phyloP scores from a whole-genome alignment of 805 yeast species.

The Teunomyces atbi region DNA sequence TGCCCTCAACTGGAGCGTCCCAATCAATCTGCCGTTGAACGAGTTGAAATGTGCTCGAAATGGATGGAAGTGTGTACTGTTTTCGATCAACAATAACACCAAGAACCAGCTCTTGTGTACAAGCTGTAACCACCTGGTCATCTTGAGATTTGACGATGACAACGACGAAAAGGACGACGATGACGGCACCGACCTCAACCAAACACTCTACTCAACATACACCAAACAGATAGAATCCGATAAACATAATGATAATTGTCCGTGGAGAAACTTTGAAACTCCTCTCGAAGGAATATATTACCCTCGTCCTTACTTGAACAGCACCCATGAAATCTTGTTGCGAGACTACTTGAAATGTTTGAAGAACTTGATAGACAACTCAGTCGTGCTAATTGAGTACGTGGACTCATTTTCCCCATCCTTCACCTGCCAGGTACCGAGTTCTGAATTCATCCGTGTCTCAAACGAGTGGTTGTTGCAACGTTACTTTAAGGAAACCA shows the following conservation, averaged over 20 bases:
- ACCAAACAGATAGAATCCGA: conserved; percentile 18
- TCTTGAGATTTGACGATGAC: conserved; percentile 26
- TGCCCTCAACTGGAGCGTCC: conserved; percentile 48
- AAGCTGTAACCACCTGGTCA: conserved; percentile 28
- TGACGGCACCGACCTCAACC: conserved; percentile 50
- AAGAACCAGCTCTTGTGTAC: conserved; percentile 36
- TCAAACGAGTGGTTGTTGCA: conserved; percentile 34
- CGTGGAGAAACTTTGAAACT: conserved; percentile 37
- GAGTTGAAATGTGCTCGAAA: conserved; percentile 49
- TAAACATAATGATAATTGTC: conserved; percentile 33
- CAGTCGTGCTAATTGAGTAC: conserved; percentile 14
- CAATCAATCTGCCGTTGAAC: conserved; percentile 26
- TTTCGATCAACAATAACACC: conserved; percentile 17
- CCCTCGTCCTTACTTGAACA: conserved; percentile 28
- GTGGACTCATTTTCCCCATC: conserved; percentile 6
- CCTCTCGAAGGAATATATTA: conserved; percentile 36
- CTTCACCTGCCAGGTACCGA: conserved; percentile 3
- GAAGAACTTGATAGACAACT: conserved; percentile 27
- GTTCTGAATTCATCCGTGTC: conserved; percentile 15
- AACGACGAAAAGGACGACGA: conserved; percentile 54
- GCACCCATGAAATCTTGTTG: conserved; percentile 29
- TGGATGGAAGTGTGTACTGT: conserved; percentile 52
- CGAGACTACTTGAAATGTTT: conserved; percentile 27
- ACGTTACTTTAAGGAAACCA: conserved; percentile 30
- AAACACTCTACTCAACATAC: conserved; percentile 18